These are phyloP conservation scores for Nakaseomyces nivariensis DNA, from an alignment of 1,139 yeast genomes.

Conservation along the genomic window DNA sequence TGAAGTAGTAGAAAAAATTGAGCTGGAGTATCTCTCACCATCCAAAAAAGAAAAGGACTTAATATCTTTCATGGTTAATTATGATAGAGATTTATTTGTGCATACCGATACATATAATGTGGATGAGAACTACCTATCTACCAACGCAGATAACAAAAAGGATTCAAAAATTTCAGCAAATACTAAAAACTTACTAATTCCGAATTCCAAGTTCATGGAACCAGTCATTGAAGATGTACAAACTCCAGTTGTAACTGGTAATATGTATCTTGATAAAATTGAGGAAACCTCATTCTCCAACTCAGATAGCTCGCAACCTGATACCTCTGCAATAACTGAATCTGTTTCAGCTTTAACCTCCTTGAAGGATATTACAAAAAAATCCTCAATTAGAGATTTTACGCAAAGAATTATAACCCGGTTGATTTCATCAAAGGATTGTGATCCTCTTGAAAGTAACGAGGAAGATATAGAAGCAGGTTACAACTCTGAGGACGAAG, in stretches of 20 bases:
- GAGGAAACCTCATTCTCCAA: background rate
- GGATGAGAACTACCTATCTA: background rate
- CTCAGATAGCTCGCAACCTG: background rate
- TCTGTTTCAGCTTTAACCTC: conserved; percentile 19
- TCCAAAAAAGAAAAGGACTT: conserved; percentile 28
- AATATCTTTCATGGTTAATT: conserved; percentile 45
- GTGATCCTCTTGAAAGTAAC: background rate
- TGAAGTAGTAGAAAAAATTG: conserved; percentile 38
- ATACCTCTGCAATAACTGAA: background rate
- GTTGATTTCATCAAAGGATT: conserved; percentile 14
- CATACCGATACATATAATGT: conserved; percentile 4
- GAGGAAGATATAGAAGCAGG: background rate
- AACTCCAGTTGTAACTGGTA: conserved; percentile 13
- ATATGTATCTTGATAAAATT: conserved; percentile 2
- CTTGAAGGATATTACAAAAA: conserved; percentile 20
- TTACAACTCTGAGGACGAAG: background rate
- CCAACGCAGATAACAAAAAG: background rate
- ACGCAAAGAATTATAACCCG: conserved; percentile 18
- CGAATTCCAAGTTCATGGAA: conserved; percentile 13
- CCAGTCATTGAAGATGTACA: conserved; percentile 20
- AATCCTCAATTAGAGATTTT: conserved; percentile 16
- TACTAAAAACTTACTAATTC: conserved; percentile 3
- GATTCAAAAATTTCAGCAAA: conserved; percentile 4
- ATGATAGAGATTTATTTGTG: conserved; percentile 47
- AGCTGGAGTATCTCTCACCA: conserved; percentile 14